Evolutionary conservation across 2,329 filamentous ascomycete genomes (phyloP).

Genomic region (Xylaria sp.): DNA sequence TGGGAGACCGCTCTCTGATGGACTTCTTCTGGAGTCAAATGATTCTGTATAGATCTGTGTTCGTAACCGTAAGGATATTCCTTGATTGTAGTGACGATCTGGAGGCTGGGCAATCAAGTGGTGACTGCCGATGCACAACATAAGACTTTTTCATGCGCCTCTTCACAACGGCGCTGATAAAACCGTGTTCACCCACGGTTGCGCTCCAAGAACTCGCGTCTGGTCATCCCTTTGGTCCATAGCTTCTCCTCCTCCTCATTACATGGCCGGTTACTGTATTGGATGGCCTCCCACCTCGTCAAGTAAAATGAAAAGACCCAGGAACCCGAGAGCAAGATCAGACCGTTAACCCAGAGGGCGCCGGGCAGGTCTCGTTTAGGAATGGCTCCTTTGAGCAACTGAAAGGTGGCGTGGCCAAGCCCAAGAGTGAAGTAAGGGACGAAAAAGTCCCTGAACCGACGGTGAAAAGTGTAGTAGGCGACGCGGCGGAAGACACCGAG

Average conservation of each 20-base stretch:
- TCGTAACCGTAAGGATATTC: no score
- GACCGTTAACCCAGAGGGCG: constrained; percentile 7
- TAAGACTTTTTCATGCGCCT: constrained; percentile 1
- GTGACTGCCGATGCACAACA: not conserved
- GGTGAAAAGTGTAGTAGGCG: constrained; percentile 16
- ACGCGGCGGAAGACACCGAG: constrained; percentile 10
- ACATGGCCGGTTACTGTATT: constrained; percentile 14
- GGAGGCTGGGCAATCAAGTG: no score
- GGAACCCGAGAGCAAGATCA: constrained; percentile 6
- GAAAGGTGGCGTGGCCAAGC: not conserved
- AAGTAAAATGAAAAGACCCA: constrained; percentile 5
- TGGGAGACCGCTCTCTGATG: no score
- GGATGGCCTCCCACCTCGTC: constrained; percentile 9
- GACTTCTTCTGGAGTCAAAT: no score
- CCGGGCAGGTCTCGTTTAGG: not conserved
- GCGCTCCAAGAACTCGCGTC: constrained; percentile 18
- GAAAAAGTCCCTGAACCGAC: constrained; percentile 14
- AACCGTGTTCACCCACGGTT: constrained; percentile 15
- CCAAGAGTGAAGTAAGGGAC: constrained; percentile 6
- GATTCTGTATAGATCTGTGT: no score
- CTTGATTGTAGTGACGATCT: no score
- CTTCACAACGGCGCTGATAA: constrained; percentile 15
- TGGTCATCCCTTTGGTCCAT: constrained; percentile 19
- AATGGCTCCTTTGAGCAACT: no score
- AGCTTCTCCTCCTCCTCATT: constrained; percentile 16